phyloP scores from a whole-genome alignment of 1,139 yeast species.

The Saccharomycopsis phalli region DNA sequence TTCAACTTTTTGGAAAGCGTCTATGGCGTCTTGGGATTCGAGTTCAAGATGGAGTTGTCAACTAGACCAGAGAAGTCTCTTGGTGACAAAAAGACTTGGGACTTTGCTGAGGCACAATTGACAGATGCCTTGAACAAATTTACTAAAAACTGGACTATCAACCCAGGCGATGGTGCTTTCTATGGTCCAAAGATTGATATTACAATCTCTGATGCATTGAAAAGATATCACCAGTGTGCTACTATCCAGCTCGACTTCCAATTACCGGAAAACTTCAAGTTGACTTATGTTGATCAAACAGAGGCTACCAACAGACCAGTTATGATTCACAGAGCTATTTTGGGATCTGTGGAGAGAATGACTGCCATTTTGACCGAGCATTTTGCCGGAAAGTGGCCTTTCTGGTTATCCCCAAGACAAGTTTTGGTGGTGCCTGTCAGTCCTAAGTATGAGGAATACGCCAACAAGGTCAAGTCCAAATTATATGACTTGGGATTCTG shows the following conservation, averaged over 20 bases:
- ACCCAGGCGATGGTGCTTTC: constrained; percentile 97
- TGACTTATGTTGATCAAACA: constrained; percentile 74
- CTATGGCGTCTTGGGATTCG: constrained; percentile 80
- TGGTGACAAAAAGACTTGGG: constrained; percentile 84
- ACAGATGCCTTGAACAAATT: constrained; percentile 67
- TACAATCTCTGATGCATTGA: constrained; percentile 81
- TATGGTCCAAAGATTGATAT: constrained; percentile 98
- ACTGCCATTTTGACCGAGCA: constrained; percentile 95
- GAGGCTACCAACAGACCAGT: constrained; percentile 65
- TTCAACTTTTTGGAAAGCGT: constrained; percentile 72
- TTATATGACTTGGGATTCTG: constrained; percentile 60
- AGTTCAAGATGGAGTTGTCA: constrained; percentile 81
- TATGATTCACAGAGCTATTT: constrained; percentile 97
- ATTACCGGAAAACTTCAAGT: constrained; percentile 82
- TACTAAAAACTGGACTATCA: constrained; percentile 81
- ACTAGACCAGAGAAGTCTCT: constrained; percentile 92
- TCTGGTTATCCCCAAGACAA: constrained; percentile 98
- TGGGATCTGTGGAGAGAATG: constrained; percentile 98
- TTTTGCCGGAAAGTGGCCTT: constrained; percentile 97
- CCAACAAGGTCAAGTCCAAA: constrained; percentile 63
- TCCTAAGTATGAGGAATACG: constrained; percentile 83
- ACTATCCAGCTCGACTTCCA: constrained; percentile 98
- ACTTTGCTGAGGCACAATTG: constrained; percentile 72
- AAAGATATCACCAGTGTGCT: constrained; percentile 96
- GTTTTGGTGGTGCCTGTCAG: constrained; percentile 92